Base-by-base conservation (phyloP, 495 filamentous ascomycete species). In the Beverwykella pulmonaria region DNA sequence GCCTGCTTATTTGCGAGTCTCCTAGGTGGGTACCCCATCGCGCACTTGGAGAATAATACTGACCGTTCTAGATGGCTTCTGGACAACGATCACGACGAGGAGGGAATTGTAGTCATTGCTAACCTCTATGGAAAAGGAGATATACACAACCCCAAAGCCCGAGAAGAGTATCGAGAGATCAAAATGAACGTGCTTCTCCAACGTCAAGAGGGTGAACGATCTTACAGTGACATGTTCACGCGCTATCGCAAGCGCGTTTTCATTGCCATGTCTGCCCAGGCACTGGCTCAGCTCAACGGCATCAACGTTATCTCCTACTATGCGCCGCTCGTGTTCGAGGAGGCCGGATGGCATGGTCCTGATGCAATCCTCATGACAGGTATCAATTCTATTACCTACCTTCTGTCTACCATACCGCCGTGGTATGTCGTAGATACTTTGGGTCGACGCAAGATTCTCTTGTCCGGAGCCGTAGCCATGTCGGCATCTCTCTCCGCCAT, bases 221-320 rank as follows among this genome's bases (percentile, higher is more conserved):
- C 91, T 0, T 98, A 98, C 74, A 68, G 76, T 10, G 95, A 98
- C 68, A 98, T 98, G 94, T 98, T 97, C 82, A 87, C 81, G 59
- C 87, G 94, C 44, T 98, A 98, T 79, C 83, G 83, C 71, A 93
- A 88, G 67, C 92, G 94, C 39, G 92, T 98, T 67, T 89, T 98
- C 73, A 98, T 98, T 78, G 94, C 94, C 76, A 98, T 98, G 95
- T 98, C 94, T 8, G 94, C 94, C 5, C 94, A 98, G 73, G 91
- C 90, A 1, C 84, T 98, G 57, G 95, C 94, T 19, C 94, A 98
- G 76, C 83, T 98, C 23, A 98, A 98, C 78, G 94, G 94, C 49
- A 98, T 98, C 78, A 98, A 98, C 79, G 95, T 98, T 68, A 98
- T 98, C 59, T 98, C 94, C 19, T 98, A 98, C 80, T 98, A 98